These are phyloP conservation scores for Lithocarpus polystachyus DNA, from an alignment of 306 rosid species.

Conservation along the genomic window DNA sequence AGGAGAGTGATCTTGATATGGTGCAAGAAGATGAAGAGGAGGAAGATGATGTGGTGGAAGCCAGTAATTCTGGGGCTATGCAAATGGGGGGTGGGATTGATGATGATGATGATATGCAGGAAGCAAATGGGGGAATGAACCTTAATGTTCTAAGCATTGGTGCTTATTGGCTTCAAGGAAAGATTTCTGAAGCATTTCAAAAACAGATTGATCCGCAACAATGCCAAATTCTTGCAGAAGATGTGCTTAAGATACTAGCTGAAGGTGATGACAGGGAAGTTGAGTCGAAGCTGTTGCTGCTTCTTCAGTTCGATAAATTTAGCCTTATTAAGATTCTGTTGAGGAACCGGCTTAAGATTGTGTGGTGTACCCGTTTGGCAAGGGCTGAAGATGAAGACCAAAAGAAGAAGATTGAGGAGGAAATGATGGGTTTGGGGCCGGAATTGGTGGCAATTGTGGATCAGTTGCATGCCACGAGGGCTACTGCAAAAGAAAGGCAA, in stretches of 20 bases:
- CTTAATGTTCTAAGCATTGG: slow-evolving; percentile 93
- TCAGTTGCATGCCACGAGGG: slow-evolving; percentile 87
- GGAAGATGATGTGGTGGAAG: slow-evolving; percentile 69
- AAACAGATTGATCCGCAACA: slow-evolving; percentile 88
- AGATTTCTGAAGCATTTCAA: slow-evolving; percentile 83
- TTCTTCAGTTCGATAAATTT: slow-evolving; percentile 68
- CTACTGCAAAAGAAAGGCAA: slow-evolving; percentile 87
- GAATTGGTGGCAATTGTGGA: slow-evolving; percentile 81
- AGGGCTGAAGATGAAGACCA: slow-evolving; percentile 83
- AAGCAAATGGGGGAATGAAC: slow-evolving; percentile 75
- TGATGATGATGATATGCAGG: slow-evolving; percentile 84
- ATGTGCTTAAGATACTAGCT: slow-evolving; percentile 75
- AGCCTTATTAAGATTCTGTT: slow-evolving; percentile 70
- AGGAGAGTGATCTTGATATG: slow-evolving; percentile 92
- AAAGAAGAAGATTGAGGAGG: slow-evolving; percentile 83
- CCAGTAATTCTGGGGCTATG: slow-evolving; percentile 63
- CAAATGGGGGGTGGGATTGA: slow-evolving; percentile 94
- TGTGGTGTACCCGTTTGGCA: slow-evolving; percentile 90
- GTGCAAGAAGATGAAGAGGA: slow-evolving; percentile 93
- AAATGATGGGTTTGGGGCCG: slow-evolving; percentile 64
- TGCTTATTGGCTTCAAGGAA: slow-evolving; percentile 99
- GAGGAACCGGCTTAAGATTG: slow-evolving; percentile 72
- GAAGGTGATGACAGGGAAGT: slow-evolving; percentile 78
- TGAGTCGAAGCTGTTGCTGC: slow-evolving; percentile 64
- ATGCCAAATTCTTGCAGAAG: slow-evolving; percentile 88